These are phyloP conservation scores for Helianthus tuberosus DNA, from an alignment of 129 eudicot species.

Conservation along the genomic window DNA sequence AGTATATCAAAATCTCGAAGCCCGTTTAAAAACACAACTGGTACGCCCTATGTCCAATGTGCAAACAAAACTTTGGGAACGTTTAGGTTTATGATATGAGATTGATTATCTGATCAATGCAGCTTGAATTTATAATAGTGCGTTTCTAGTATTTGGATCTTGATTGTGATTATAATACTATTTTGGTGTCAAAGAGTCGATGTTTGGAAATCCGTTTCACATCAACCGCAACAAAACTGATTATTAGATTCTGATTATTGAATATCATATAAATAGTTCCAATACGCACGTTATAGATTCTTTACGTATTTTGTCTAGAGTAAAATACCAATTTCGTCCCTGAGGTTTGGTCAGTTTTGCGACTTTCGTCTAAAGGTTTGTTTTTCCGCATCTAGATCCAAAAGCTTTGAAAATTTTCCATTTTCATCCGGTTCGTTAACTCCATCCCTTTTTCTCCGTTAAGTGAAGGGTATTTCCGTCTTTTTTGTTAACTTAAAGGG, in stretches of 20 bases:
- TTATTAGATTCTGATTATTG: background rate
- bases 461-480: no score
- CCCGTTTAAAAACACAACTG: conserved; percentile 92
- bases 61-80: background rate
- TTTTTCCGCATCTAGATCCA: no score
- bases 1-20: conserved; percentile 80
- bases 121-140: background rate
- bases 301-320: background rate
- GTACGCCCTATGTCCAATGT: conserved; percentile 44
- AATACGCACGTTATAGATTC: background rate
- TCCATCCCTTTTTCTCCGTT: no score
- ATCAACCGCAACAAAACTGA: background rate
- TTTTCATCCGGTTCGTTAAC: no score
- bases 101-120: background rate
- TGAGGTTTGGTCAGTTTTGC: no score
- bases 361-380: no score
- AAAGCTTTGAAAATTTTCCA: no score
- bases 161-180: background rate
- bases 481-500: no score
- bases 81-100: background rate
- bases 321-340: no score
- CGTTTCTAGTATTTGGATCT: background rate
- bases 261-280: background rate
- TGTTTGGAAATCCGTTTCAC: background rate
- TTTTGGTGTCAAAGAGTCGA: background rate